Evolutionary conservation across 495 filamentous ascomycete species (phyloP).

Genomic region (Neurospora sp.): DNA sequence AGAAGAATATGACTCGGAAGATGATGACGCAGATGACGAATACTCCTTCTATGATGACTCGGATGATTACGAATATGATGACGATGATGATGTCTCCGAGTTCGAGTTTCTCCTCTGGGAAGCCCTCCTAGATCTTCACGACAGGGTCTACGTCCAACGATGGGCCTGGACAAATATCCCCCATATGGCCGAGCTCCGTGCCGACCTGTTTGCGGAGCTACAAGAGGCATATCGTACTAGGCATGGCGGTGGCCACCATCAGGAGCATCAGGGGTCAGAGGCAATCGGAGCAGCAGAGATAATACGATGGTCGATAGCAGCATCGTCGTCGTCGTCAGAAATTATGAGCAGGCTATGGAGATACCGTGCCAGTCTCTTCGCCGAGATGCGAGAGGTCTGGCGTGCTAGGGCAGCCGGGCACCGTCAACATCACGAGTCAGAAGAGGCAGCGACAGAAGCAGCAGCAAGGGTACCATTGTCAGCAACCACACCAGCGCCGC

Average conservation of each 20-base stretch:
- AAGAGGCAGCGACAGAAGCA: neutral
- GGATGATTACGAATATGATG: too few species aligned
- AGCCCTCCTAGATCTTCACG: accelerated
- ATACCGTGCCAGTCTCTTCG: neutral
- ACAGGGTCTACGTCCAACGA: neutral
- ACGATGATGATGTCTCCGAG: neutral
- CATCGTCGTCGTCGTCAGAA: too few species aligned
- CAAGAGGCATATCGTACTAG: neutral
- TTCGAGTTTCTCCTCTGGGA: neutral
- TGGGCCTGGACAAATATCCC: neutral
- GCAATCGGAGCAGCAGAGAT: too few species aligned
- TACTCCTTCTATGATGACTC: too few species aligned
- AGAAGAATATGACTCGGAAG: neutral
- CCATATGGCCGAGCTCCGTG: neutral
- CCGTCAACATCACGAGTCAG: too few species aligned
- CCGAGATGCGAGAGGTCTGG: neutral
- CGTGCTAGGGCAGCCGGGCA: neutral
- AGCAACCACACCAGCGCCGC: neutral
- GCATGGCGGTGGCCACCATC: too few species aligned
- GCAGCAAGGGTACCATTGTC: neutral
- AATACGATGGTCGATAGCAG: too few species aligned
- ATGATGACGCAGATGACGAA: too few species aligned
- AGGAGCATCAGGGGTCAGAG: too few species aligned
- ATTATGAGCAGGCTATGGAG: too few species aligned
- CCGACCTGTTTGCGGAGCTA: neutral